Percentiles rank a stretch among this genome's conserved stretches.
phyloP scores from a whole-genome alignment of 2,329 filamentous ascomycete species.

The Verticillium dahliae region DNA sequence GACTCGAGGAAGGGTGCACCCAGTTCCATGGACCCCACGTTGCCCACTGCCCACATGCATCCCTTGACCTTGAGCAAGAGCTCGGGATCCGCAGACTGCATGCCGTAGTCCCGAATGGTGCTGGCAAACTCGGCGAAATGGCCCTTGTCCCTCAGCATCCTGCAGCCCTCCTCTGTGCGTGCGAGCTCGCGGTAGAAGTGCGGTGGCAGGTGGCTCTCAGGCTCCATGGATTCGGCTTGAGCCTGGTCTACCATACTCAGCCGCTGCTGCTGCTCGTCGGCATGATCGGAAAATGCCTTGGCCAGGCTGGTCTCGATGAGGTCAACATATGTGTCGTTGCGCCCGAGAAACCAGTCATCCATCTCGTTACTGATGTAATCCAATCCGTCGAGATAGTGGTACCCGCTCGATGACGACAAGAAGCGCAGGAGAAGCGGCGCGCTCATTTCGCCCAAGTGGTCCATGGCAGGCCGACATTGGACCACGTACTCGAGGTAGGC shows the following conservation, averaged over 20 bases:
- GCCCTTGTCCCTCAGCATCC: conserved; percentile 81
- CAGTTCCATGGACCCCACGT: conserved; percentile 96
- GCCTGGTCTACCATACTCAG: conserved; percentile 54
- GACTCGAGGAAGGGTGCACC: conserved; percentile 91
- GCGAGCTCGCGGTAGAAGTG: conserved; percentile 97
- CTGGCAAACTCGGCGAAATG: conserved; percentile 91
- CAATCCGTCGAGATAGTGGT: conserved; percentile 91
- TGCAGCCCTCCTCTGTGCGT: conserved; percentile 86
- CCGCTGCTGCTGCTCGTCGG: conserved; percentile 50
- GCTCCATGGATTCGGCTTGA: conserved; percentile 47
- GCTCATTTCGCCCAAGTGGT: conserved; percentile 94
- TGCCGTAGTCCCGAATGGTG: conserved; percentile 81
- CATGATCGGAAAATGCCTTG: conserved; percentile 67
- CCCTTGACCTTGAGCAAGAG: conserved; percentile 90
- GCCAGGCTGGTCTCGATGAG: conserved; percentile 94
- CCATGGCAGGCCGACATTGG: conserved; percentile 86
- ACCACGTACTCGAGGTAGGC: conserved; percentile 92
- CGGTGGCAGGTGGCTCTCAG: conserved; percentile 73
- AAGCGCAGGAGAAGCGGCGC: conserved; percentile 89
- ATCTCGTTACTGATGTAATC: conserved; percentile 99
- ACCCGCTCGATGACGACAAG: conserved; percentile 90
- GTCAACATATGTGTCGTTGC: conserved; percentile 92
- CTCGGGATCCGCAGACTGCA: conserved; percentile 79
- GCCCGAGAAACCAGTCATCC: conserved; percentile 97
- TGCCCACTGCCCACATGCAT: conserved; percentile 94